phyloP scores from a whole-genome alignment of 257 asterid genomes.

The Solanum appendiculatum region DNA sequence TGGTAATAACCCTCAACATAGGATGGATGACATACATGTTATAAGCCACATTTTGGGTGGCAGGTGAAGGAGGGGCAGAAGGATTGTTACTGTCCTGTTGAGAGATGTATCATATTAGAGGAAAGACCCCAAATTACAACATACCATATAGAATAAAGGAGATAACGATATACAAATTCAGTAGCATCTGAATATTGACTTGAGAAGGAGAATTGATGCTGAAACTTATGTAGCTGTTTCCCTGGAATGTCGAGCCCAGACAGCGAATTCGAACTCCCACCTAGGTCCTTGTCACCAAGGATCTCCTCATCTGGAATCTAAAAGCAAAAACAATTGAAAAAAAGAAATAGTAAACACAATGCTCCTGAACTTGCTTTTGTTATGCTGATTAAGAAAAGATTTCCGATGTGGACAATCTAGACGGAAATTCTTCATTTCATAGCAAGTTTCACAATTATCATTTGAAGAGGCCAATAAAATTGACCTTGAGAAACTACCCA shows the following conservation, averaged over 20 bases:
- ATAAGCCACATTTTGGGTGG: slow-evolving; percentile 20
- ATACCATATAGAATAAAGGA: not conserved
- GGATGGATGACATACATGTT: slow-evolving; percentile 43
- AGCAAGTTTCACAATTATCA: not conserved
- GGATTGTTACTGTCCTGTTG: slow-evolving; percentile 65
- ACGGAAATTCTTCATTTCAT: not conserved
- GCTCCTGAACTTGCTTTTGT: not conserved
- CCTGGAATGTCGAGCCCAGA: slow-evolving; percentile 23
- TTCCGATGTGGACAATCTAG: not conserved
- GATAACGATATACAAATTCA: slow-evolving; percentile 42
- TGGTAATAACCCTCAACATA: not conserved
- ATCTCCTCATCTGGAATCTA: slow-evolving; percentile 81
- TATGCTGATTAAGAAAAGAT: not conserved
- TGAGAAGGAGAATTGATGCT: slow-evolving; percentile 54
- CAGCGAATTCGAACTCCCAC: slow-evolving; percentile 18
- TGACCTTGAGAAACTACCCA: not conserved
- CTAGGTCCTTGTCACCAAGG: slow-evolving; percentile 51
- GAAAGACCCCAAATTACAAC: slow-evolving; percentile 1
- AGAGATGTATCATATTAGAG: slow-evolving; percentile 18
- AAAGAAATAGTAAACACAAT: not conserved
- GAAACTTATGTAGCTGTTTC: slow-evolving; percentile 45
- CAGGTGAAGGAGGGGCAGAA: slow-evolving; percentile 31
- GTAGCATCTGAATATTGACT: slow-evolving; percentile 62
- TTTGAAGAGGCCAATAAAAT: not conserved
- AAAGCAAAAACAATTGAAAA: slow-evolving; percentile 2